Conservation (phyloP, 805 yeast species). For the Teunomyces atbi region DNA sequence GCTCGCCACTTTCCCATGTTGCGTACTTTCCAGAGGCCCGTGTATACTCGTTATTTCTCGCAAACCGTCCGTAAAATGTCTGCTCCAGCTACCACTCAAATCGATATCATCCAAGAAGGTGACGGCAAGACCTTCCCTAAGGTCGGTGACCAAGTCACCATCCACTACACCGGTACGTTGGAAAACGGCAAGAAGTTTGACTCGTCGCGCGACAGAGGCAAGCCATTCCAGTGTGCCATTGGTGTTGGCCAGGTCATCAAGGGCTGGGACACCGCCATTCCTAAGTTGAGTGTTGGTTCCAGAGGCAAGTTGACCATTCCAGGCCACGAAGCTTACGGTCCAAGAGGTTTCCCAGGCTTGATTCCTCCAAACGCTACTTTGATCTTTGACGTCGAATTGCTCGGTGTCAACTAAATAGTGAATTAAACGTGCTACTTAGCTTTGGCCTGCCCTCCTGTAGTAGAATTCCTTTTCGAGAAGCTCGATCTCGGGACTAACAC, state of each 20-base stretch:
- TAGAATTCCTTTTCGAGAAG: constrained; percentile 16
- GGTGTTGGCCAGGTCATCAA: constrained; percentile 96
- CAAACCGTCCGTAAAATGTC: constrained; percentile 24
- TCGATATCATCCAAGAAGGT: constrained; percentile 54
- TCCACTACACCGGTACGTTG: constrained; percentile 93
- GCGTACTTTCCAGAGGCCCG: background rate
- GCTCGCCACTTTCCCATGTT: background rate
- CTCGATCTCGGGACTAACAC: constrained; percentile 19
- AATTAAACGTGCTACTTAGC: no score
- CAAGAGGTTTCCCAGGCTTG: constrained; percentile 93
- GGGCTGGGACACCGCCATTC: constrained; percentile 96
- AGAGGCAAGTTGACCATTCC: constrained; percentile 91
- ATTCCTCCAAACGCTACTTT: constrained; percentile 97
- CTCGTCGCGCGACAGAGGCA: constrained; percentile 91
- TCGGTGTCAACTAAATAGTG: constrained; percentile 47
- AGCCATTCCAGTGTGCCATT: constrained; percentile 90
- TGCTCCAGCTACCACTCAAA: constrained; percentile 40
- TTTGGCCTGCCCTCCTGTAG: constrained; percentile 10
- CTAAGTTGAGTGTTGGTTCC: constrained; percentile 88
- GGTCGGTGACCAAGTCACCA: constrained; percentile 83
- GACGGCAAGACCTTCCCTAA: constrained; percentile 87
- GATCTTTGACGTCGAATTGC: constrained; percentile 77
- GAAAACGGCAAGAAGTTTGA: constrained; percentile 96
- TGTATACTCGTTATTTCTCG: background rate
- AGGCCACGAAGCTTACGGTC: constrained; percentile 90